Percentiles rank a stretch among this genome's conserved stretches.
These are phyloP conservation scores for Dryadomyces quercivorus DNA, from an alignment of 2,329 filamentous ascomycete genomes.

Conservation along the genomic window DNA sequence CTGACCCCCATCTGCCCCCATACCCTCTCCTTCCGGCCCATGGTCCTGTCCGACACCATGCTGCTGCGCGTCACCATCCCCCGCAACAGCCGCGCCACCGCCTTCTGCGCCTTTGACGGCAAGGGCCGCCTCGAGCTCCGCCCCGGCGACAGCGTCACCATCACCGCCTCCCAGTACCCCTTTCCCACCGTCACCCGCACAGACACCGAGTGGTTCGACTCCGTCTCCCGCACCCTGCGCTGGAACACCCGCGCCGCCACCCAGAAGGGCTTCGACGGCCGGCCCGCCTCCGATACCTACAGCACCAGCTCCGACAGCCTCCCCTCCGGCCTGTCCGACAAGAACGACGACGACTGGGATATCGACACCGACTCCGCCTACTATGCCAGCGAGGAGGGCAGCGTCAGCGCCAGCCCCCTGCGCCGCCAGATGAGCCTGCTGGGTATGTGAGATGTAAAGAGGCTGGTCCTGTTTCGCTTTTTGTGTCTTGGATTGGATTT, in stretches of 20 bases:
- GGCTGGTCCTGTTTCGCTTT: not conserved
- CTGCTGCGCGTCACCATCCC: conserved; percentile 83
- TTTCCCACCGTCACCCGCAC: conserved; percentile 92
- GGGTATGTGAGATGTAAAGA: conserved; percentile 39
- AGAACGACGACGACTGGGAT: conserved; percentile 64
- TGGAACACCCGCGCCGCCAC: conserved; percentile 92
- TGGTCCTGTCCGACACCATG: conserved; percentile 94
- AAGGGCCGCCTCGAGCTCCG: conserved; percentile 89
- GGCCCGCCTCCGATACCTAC: conserved; percentile 9
- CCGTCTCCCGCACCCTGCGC: conserved; percentile 76
- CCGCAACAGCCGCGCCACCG: conserved; percentile 72
- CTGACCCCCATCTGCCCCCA: conserved; percentile 97
- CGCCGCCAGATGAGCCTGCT: conserved; percentile 63
- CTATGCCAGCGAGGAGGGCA: conserved; percentile 62
- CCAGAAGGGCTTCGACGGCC: conserved; percentile 74
- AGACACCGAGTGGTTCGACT: conserved; percentile 92
- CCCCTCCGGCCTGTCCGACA: conserved; percentile 18
- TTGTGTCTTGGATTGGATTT: not conserved
- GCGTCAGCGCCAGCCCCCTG: conserved; percentile 53
- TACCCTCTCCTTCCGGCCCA: conserved; percentile 90
- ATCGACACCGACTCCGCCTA: conserved; percentile 79
- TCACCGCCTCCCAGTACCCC: conserved; percentile 89
- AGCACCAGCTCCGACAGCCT: conserved; percentile 30
- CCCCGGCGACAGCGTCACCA: conserved; percentile 90
- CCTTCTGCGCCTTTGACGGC: conserved; percentile 95